phyloP scores from a whole-genome alignment of 495 filamentous ascomycete genomes.

The Paragyromitra xinjiangensis region DNA sequence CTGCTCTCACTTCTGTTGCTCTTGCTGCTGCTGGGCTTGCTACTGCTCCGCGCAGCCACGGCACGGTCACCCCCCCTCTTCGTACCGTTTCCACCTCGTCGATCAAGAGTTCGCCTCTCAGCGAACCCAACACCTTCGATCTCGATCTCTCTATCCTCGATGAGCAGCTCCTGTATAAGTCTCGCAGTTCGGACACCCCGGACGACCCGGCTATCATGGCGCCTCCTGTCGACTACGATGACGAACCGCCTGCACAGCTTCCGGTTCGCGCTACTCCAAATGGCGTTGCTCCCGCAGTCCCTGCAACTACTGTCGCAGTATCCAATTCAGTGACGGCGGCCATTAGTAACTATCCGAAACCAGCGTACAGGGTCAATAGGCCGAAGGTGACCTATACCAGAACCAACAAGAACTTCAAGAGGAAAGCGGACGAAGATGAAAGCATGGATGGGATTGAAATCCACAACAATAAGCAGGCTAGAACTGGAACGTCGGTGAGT shows the following conservation, averaged over 20 bases:
- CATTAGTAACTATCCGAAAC: constrained; percentile 33
- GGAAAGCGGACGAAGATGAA: constrained; percentile 54
- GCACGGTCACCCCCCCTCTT: constrained; percentile 6
- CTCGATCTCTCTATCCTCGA: constrained; percentile 53
- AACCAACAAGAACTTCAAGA: constrained; percentile 53
- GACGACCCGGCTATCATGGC: constrained; percentile 54
- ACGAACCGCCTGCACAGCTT: constrained; percentile 24
- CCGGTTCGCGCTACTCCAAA: constrained; percentile 8
- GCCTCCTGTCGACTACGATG: constrained; percentile 50
- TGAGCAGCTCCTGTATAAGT: constrained; percentile 48
- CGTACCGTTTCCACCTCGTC: constrained; percentile 26
- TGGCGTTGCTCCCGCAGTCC: constrained; percentile 6
- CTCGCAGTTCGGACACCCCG: constrained; percentile 32
- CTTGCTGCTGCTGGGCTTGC: constrained; percentile 21
- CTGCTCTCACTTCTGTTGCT: constrained; percentile 15
- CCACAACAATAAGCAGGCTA: constrained; percentile 30
- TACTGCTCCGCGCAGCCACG: background rate
- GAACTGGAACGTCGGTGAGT: constrained; percentile 34
- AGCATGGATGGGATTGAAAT: constrained; percentile 22
- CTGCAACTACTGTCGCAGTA: constrained; percentile 1
- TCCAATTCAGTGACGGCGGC: background rate
- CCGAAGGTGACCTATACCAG: constrained; percentile 54
- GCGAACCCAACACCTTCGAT: constrained; percentile 46
- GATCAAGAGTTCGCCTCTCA: constrained; percentile 47
- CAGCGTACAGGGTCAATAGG: constrained; percentile 44